Base-by-base conservation (phyloP, 164 flowering plant genomes). In the Echeveria elegans region DNA sequence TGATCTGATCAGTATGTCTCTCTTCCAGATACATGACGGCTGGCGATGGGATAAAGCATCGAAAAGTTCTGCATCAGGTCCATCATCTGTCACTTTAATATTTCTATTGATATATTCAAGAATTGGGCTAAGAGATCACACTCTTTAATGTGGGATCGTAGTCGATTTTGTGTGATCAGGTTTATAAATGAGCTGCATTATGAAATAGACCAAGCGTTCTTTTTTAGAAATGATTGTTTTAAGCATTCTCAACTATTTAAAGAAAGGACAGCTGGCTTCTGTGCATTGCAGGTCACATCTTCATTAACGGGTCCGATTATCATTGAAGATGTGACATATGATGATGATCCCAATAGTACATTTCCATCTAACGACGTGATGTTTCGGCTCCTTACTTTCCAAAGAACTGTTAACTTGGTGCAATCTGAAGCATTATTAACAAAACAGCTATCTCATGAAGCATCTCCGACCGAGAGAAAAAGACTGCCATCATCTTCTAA, bases 21-120 rank as follows among this genome's bases (percentile, higher is more conserved):
- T 77, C n/a, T n/a, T n/a, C 72, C 82, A 92, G 98, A 67, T 93
- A 87, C 75, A 83, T 93, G 96, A 89, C 83, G 70, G 98, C 97
- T 34, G 76, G 85, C 75, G 96, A 89, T 76, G 96, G 96, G 48
- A 85, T 89, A 64, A 85, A 85, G 82, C 79, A 86, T 62, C 78
- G 91, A 45, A 79, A 79, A 10, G 69, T 77, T 76, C 77, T 93
- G 60, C 79, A 88, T 70, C 77, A 90, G 96, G 98, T 90, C 70
- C 19, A 34, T 43, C 28, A 9, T 52, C 58, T 52, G 26, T 53
- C 41, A 67, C 65, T 61, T 1, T 28, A 36, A 34, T 36, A 23
- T 30, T 41, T 66, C n/a, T 48, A n/a, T 48, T 48, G 19, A 2
- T 2, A 40, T 47, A 47, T 21, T 45, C 4, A 21, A 16, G 50